Base-by-base conservation (phyloP, 257 asterid genomes). In the Jacaranda mimosifolia region DNA sequence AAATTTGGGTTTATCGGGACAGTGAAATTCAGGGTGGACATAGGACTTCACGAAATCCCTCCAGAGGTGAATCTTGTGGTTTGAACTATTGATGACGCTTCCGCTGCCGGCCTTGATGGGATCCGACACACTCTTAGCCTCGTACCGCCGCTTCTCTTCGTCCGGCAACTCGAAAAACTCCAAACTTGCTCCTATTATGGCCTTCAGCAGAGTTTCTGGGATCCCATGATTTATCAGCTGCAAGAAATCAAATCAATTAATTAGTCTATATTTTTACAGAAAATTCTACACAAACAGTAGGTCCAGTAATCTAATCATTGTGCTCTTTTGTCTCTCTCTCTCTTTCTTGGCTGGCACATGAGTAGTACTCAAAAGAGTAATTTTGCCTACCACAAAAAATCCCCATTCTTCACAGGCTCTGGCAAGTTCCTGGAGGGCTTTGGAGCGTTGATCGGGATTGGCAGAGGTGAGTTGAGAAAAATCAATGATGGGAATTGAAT, bases 401-500 rank as follows among this genome's bases (percentile, higher is more conserved):
- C 92, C 92, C 92, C 92, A 87, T 1, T 87, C 32, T 26, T 26
- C 32, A 26, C 32, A 26, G 32, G 32, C 32, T 26, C 32, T 26
- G 32, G 32, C 32, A 9, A 85, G 84, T 3, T 83, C 79, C 11
- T 42, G 66, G 57, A 85, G 79, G 8, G 35, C 77, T 68, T 76
- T 53, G 72, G 75, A 58, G 18, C 85, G 84, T 69, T 77, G 80
- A 26, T 78, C 73, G 3, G 85, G 72, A 39, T 59, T 46, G 14
- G n/a, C 74, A 12, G 86, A 74, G 48, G 71, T 14, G 45, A 83
- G 85, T 1, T 59, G 70, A 15, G 89, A 88, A 46, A 77, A 84
- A 72, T 88, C 89, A 4, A 88, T 39, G 77, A 56, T 43, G 4
- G 92, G 92, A 51, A 88, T 52, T 21, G 84, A 84, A 59, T 84